Conservation (phyloP, 139 green algal species). For the Chlorella sp. region DNA sequence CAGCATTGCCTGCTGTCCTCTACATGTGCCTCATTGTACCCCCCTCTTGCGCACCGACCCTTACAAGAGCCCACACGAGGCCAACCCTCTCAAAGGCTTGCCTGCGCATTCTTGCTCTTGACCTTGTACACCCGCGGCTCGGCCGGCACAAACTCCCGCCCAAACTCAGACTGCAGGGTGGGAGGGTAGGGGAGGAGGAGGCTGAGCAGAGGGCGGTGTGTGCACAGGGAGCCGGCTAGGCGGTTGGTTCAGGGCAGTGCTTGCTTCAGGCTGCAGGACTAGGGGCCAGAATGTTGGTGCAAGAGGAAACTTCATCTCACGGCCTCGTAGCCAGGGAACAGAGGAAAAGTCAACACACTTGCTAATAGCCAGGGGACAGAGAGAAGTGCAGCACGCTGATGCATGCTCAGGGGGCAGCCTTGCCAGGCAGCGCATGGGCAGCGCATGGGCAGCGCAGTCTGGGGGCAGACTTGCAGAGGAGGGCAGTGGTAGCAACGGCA, state of each 20-base stretch:
- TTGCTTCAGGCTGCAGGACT: background rate
- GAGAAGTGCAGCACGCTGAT: too few species aligned
- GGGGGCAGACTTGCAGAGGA: too few species aligned
- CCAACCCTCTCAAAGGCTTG: background rate
- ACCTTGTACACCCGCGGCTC: conserved; percentile 47
- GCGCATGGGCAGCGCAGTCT: too few species aligned
- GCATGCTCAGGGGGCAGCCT: too few species aligned
- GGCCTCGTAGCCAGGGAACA: too few species aligned
- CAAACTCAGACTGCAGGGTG: conserved; percentile 34
- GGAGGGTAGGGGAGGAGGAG: background rate
- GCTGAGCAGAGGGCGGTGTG: too few species aligned
- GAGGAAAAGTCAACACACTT: too few species aligned
- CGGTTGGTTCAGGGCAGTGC: background rate
- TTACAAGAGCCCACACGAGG: background rate
- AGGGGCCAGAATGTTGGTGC: background rate
- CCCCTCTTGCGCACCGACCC: background rate
- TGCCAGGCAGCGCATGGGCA: too few species aligned
- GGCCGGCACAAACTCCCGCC: conserved; percentile 47
- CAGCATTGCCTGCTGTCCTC: background rate
- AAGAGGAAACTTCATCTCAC: too few species aligned
- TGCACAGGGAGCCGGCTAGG: background rate
- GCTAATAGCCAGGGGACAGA: too few species aligned
- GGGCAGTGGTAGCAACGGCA: too few species aligned
- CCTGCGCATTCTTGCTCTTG: conserved; percentile 55
- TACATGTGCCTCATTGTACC: background rate